Evolutionary conservation across 179 eudicot species (phyloP).

Genomic region (Pouteria campechiana): DNA sequence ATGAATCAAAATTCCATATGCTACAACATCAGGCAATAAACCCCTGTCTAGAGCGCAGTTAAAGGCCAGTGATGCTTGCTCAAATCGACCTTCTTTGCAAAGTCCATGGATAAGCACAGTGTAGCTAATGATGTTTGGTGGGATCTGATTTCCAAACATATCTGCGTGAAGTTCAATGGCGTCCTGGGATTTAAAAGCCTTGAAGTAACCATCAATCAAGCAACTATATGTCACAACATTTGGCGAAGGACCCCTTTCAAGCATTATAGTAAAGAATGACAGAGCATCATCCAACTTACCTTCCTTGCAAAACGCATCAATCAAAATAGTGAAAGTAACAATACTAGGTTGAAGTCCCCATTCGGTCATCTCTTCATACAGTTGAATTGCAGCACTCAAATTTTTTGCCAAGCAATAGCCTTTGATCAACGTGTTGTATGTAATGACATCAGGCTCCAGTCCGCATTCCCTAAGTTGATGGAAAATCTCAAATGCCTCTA

Average conservation of each 20-base stretch:
- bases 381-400: constrained; percentile 35
- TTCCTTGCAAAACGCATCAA: constrained; percentile 50
- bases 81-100: constrained; percentile 45
- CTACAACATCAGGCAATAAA: constrained; percentile 49
- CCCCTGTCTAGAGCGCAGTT: constrained; percentile 20
- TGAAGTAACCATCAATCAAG: constrained; percentile 45
- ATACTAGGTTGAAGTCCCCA: constrained; percentile 19
- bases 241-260: constrained; percentile 26
- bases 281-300: constrained; percentile 45
- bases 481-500: constrained; percentile 26
- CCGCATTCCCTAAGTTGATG: constrained; percentile 23
- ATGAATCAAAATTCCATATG: constrained; percentile 53
- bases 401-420: constrained; percentile 39
- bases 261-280: constrained; percentile 27
- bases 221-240: constrained; percentile 55
- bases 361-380: constrained; percentile 25
- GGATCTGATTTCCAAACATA: constrained; percentile 29
- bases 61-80: constrained; percentile 31
- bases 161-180: constrained; percentile 43
- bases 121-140: constrained; percentile 46
- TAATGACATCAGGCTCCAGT: constrained; percentile 52
- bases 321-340: constrained; percentile 40
- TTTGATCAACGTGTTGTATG: constrained; percentile 51
- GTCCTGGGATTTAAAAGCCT: constrained; percentile 14
- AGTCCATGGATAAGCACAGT: constrained; percentile 55